Evolutionary conservation across 2,329 filamentous ascomycete genomes (phyloP), one percentile per base, ranked within the genome.

Genomic region (Raffaelea ambrosiae): DNA sequence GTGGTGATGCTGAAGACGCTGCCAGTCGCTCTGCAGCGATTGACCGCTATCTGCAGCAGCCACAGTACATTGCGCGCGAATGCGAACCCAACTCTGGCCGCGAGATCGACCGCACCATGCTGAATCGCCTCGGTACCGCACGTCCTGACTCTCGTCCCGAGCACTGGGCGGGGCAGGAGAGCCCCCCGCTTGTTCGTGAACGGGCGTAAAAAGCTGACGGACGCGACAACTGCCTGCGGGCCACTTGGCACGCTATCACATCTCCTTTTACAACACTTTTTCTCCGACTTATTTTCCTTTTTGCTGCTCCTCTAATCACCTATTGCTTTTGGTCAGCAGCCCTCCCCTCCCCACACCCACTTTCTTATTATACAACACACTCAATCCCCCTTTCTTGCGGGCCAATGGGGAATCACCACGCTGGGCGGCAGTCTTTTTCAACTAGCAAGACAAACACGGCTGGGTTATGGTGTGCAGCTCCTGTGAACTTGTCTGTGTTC

Each of bases 41-140:
- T 29, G 21, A 67, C 65, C 51, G 66, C 61, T 49, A 74, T 72
- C n/a, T 67, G 74, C 20, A 77, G 77, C 73, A 77, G 71, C 55
- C 56, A 76, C 38, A 72, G 69, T 57, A 74, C 22, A 11, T 46
- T 72, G 49, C 61, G 75, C 51, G 70, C 76, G 57, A 73, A 71
- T 51, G 48, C 40, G 47, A 56, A 41, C 48, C 53, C 9, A 52
- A 49, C n/a, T 40, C 57, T 13, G 56, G 54, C 16, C 71, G 66
- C 54, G 74, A 78, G 48, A 77, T 79, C 49, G 76, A 79, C 55
- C 67, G 68, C 54, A 69, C 63, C 50, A 79, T 79, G 76, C 65
- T 79, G 48, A 68, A 70, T 36, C 68, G 72, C 35, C 58, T 79
- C 45, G 50, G 44, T 35, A 38, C 3, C 11, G 11, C 49, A 2